Evolutionary conservation across 768 basidiomycete genomes (phyloP), one percentile per base, ranked within the genome.

Genomic region (Lactarius evosmus): DNA sequence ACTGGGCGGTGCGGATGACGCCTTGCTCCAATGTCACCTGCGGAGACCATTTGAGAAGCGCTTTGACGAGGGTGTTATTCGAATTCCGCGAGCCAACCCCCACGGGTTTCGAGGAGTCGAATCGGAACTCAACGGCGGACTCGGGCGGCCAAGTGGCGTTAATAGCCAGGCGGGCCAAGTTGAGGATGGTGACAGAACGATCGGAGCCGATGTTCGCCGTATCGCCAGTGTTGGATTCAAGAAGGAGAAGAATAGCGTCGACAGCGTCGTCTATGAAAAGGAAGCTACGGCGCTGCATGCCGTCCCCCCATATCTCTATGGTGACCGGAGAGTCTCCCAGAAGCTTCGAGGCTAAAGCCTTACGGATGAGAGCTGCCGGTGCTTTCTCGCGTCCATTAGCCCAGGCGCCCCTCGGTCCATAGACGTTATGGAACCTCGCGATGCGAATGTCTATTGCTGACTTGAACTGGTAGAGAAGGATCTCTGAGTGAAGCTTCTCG

Each of bases 251-350:
- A 34, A 85, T 66, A 0, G 75, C 85, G n/a, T 80, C 78, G 22
- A 85, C 79, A 19, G 80, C 79, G 67, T 86, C 83, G 60, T 77
- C 76, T 52, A 85, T 83, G 70, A 75, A 85, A 8, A 85, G 71
- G 68, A 86, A 85, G 61, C 82, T 84, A 1, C 85, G 75, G 7
- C 78, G 74, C 62, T 86, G 85, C 1, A 38, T 65, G 1, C 84
- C 85, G 59, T 79, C 75, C 0, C 85, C 84, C 83, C 84, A 86
- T 34, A 86, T 78, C 69, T 86, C 84, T 36, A 85, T 71, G 2
- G 66, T 70, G 6, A 65, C 22, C 4, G 60, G 52, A 1, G n/a
- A 11, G 6, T 36, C 56, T 7, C 57, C 56, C 1, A 68, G 54
- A 22, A 74, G 59, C 49, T 74, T 70, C 25, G 72, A 71, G 0